A percentile compares a stretch with the other conserved stretches of the same genome.
phyloP scores from a whole-genome alignment of 345 rosid species.

The Arabis alpina region DNA sequence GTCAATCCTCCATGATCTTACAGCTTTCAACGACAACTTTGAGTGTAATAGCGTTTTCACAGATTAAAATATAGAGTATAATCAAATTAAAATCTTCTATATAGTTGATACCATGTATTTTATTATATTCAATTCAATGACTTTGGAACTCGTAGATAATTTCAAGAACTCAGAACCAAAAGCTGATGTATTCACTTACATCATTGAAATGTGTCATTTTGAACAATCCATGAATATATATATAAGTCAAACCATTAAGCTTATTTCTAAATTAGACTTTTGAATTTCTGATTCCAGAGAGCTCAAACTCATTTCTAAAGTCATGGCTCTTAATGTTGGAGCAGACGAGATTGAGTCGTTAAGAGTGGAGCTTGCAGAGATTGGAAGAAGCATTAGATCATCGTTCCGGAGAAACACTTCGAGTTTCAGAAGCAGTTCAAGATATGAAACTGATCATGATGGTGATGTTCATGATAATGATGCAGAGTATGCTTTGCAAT shows the following conservation, averaged over 20 bases:
- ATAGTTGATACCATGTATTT: too few relatives aligned
- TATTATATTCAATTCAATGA: neutral
- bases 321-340: slow-evolving; percentile 60
- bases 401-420: slow-evolving; percentile 56
- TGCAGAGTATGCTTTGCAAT: slow-evolving; percentile 55
- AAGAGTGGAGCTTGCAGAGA: slow-evolving; percentile 61
- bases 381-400: slow-evolving; percentile 72
- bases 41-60: slow-evolving; percentile 11
- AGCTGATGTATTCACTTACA: slow-evolving; percentile 45
- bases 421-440: slow-evolving; percentile 50
- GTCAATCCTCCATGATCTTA: slow-evolving; percentile 30
- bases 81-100: neutral
- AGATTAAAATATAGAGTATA: neutral
- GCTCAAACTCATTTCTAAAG: slow-evolving; percentile 28
- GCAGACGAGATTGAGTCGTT: slow-evolving; percentile 70
- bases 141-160: neutral
- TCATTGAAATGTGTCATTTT: slow-evolving; percentile 24
- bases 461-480: slow-evolving; percentile 37
- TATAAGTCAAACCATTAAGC: slow-evolving; percentile 18
- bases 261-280: slow-evolving; percentile 22
- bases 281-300: slow-evolving; percentile 20
- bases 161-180: slow-evolving; percentile 25
- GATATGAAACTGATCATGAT: slow-evolving; percentile 39
- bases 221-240: slow-evolving; percentile 6
- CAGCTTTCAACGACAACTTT: slow-evolving; percentile 9